Evolutionary conservation across 352 stramenopile species (phyloP).

Genomic region (Albugo laibachii): DNA sequence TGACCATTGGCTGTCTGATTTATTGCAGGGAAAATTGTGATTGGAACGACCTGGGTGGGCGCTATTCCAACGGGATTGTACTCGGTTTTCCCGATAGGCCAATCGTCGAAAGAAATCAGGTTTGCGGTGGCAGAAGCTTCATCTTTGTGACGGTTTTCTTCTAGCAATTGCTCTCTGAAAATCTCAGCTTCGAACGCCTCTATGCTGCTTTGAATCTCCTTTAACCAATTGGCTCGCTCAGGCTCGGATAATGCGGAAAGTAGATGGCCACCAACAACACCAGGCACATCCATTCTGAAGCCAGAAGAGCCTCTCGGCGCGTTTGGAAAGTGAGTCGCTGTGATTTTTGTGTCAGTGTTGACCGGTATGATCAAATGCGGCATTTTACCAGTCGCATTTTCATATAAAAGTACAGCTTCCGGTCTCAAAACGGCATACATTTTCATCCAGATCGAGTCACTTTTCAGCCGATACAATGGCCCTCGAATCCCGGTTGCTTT

Average conservation of each 20-base stretch:
- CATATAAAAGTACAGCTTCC: conserved; percentile 52
- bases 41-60: not conserved
- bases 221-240: conserved; percentile 60
- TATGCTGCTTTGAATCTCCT: conserved; percentile 57
- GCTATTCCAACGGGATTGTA: no score
- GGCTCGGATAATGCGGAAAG: conserved; percentile 26
- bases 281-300: conserved; percentile 2
- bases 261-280: not conserved
- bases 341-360: conserved; percentile 31
- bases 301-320: conserved; percentile 17
- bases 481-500: conserved; percentile 44
- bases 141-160: conserved; percentile 27
- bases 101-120: conserved; percentile 63
- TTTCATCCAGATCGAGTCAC: conserved; percentile 36
- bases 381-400: conserved; percentile 24
- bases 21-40: not conserved
- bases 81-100: no score
- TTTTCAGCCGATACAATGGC: conserved; percentile 47
- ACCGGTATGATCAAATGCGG: conserved; percentile 61
- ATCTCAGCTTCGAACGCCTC: conserved; percentile 17
- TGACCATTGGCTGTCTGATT: not conserved
- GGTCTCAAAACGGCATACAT: conserved; percentile 47
- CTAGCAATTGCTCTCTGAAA: conserved; percentile 22
- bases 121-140: conserved; percentile 43
- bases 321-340: conserved; percentile 24